Base-by-base conservation (phyloP, 208 protist species). In the Wallacemonas rigidus region DNA sequence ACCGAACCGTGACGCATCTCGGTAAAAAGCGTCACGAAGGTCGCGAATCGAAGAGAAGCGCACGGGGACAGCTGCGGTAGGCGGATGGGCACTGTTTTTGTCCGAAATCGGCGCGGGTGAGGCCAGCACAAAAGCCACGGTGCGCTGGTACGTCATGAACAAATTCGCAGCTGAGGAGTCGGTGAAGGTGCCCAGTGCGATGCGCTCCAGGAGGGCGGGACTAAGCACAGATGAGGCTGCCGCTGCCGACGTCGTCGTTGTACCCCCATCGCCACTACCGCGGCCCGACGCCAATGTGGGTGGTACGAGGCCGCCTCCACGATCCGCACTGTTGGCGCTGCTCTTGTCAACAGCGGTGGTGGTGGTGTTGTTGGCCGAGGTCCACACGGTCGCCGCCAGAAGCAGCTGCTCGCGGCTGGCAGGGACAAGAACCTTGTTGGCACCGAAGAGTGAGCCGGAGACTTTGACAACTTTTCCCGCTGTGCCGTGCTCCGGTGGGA, bases 101-200 rank as follows among this genome's bases (percentile, higher is more conserved):
- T 50, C 45, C 45, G 45, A 6, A 6, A 50, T 50, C 12, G 45
- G 8, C 45, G 45, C 26, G 26, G 26, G 45, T 6, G 6, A 14
- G 45, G 45, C 45, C 12, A 12, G 8, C 45, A 3, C 36, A 15
- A 80, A 71, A 1, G 68, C 77, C 2, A 53, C 44, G 39, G 69
- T 71, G 44, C 76, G 69, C n/a, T 73, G 67, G 47, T 86, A 81
- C 12, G 72, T 67, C n/a, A 56, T 67, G 67, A 83, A 77, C 26
- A 94, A 75, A 14, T 72, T 79, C 35, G 75, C 40, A 2, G 76
- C 74, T 12, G 82, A 75, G 3, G 72, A 15, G 72, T 89, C 82
- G 48, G 86, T 89, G 65, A 94, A 82, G 68, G 76, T 86, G 69
- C 89, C 89, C 36, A 82, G 77, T 1, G 89, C 81, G 44, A 94